Conservation (phyloP, 2,329 filamentous ascomycete genomes). For the Talaromyces sp. region DNA sequence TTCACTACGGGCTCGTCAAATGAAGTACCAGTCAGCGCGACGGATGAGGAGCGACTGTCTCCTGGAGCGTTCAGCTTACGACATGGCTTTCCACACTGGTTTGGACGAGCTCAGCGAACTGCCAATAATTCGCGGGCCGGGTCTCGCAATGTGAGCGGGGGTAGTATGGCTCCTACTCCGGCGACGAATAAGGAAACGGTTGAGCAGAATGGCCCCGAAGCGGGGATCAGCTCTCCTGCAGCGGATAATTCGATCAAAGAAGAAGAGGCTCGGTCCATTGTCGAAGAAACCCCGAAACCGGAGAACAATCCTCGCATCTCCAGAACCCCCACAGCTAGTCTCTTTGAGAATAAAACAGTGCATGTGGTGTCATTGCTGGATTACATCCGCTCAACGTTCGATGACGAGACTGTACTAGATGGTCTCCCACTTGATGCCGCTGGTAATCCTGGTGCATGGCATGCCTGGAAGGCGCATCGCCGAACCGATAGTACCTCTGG, state of each 20-base stretch:
- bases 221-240: slow-evolving; percentile 10
- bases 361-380: slow-evolving; percentile 67
- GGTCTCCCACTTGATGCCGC: slow-evolving; percentile 74
- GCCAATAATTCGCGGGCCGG: slow-evolving; percentile 32
- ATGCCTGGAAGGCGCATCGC: slow-evolving; percentile 80
- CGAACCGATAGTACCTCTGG: slow-evolving; percentile 35
- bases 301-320: slow-evolving; percentile 12
- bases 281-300: not conserved
- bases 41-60: slow-evolving; percentile 76
- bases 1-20: slow-evolving; percentile 77
- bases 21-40: slow-evolving; percentile 74
- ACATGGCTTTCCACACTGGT: slow-evolving; percentile 90
- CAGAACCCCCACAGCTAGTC: slow-evolving; percentile 20
- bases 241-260: slow-evolving; percentile 15
- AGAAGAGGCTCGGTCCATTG: not conserved
- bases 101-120: slow-evolving; percentile 57
- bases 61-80: slow-evolving; percentile 87
- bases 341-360: slow-evolving; percentile 34
- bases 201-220: slow-evolving; percentile 1
- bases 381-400: slow-evolving; percentile 81
- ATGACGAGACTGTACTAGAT: slow-evolving; percentile 73
- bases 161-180: slow-evolving; percentile 25
- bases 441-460: slow-evolving; percentile 87
- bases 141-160: slow-evolving; percentile 45
- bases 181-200: not conserved